Conservation (phyloP, 805 yeast species). For the Ogataea salicorniae region DNA sequence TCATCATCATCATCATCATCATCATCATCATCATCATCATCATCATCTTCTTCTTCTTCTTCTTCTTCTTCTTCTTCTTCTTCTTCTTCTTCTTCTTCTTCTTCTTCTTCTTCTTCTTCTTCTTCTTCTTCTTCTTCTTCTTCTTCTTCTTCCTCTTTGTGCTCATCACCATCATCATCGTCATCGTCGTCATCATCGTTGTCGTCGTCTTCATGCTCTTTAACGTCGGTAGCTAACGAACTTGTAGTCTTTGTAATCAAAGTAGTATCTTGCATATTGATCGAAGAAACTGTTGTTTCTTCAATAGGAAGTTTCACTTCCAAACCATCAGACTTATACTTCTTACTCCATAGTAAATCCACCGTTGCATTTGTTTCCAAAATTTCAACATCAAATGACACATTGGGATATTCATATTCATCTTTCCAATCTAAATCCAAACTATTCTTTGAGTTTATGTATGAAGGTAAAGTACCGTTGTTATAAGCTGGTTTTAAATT, state of each 20-base stretch:
- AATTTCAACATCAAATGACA: conserved; percentile 38
- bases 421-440: conserved; percentile 46
- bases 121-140: too few species aligned
- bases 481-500: conserved; percentile 48
- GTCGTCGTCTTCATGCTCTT: not conserved
- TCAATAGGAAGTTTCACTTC: conserved; percentile 5
- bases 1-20: conserved; percentile 14
- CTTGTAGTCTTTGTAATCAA: not conserved
- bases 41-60: conserved; percentile 14
- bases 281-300: conserved; percentile 7
- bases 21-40: conserved; percentile 15
- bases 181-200: not conserved
- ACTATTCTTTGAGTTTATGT: conserved; percentile 24
- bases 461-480: conserved; percentile 44
- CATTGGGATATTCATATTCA: conserved; percentile 42
- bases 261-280: conserved; percentile 1
- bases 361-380: conserved; percentile 46
- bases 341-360: conserved; percentile 34
- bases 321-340: not conserved
- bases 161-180: too few species aligned
- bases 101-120: too few species aligned
- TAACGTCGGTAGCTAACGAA: not conserved
- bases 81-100: too few species aligned
- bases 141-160: too few species aligned
- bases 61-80: conserved; percentile 13